phyloP scores from a whole-genome alignment of 164 flowering plant genomes.

The Vitis vinifera region DNA sequence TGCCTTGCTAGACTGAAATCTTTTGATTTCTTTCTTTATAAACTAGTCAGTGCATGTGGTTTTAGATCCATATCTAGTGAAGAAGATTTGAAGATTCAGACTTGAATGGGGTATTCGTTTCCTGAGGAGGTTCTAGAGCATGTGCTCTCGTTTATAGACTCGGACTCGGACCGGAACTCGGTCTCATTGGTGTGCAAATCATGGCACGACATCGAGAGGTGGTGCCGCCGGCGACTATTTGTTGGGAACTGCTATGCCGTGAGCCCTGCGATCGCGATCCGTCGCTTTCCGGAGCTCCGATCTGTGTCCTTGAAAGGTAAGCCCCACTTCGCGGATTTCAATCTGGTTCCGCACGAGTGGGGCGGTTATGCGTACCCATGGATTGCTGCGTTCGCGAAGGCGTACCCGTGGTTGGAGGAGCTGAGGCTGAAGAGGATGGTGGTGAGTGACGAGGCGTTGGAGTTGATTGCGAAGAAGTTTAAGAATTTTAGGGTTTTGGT shows the following conservation, averaged over 20 bases:
- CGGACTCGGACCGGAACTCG: slow-evolving; percentile 55
- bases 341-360: slow-evolving; percentile 67
- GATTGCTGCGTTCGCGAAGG: slow-evolving; percentile 28
- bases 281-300: slow-evolving; percentile 53
- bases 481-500: slow-evolving; percentile 23
- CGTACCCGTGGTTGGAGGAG: slow-evolving; percentile 19
- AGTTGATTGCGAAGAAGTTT: slow-evolving; percentile 16
- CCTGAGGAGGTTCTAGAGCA: slow-evolving; percentile 70
- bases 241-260: slow-evolving; percentile 68
- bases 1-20: too few relatives aligned
- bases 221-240: slow-evolving; percentile 51
- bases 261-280: slow-evolving; percentile 46
- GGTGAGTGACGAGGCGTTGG: slow-evolving; percentile 20
- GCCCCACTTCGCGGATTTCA: slow-evolving; percentile 77
- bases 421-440: slow-evolving; percentile 29
- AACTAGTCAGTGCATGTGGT: not conserved
- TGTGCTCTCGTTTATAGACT: slow-evolving; percentile 42
- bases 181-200: slow-evolving; percentile 62
- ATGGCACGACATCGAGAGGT: slow-evolving; percentile 56
- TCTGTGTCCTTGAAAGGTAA: slow-evolving; percentile 65
- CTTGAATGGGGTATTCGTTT: slow-evolving; percentile 13
- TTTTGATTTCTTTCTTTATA: not conserved
- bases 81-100: not conserved
- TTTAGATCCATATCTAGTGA: not conserved
- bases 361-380: slow-evolving; percentile 59